These are phyloP conservation scores for Blastobotrys aristatus DNA, from an alignment of 1,139 yeast genomes.

Conservation along the genomic window DNA sequence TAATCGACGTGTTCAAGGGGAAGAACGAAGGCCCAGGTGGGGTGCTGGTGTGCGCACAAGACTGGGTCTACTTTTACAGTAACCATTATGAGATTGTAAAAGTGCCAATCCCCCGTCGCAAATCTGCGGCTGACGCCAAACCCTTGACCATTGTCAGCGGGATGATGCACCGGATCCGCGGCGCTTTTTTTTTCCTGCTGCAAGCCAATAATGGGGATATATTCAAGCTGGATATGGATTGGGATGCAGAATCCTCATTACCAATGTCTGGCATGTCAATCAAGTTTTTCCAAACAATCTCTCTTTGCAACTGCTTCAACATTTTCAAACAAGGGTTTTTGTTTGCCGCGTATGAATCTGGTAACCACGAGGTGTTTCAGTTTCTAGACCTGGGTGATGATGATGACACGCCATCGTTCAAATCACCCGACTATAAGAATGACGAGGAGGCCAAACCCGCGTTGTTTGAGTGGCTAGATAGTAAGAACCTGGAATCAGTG, in stretches of 20 bases:
- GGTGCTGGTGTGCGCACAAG: slow-evolving; percentile 47
- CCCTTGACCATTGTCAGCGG: slow-evolving; percentile 46
- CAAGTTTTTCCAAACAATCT: slow-evolving; percentile 74
- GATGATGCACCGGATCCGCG: slow-evolving; percentile 46
- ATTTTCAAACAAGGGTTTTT: slow-evolving; percentile 74
- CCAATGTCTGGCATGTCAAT: slow-evolving; percentile 40
- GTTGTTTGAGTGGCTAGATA: slow-evolving; percentile 3
- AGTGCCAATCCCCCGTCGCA: slow-evolving; percentile 51
- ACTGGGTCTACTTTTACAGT: slow-evolving; percentile 39
- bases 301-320: slow-evolving; percentile 49
- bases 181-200: slow-evolving; percentile 59
- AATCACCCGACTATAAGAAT: slow-evolving; percentile 41
- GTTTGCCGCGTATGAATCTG: slow-evolving; percentile 58
- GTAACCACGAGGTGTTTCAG: slow-evolving; percentile 65
- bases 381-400: slow-evolving; percentile 69
- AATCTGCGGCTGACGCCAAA: slow-evolving; percentile 10
- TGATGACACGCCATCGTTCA: slow-evolving; percentile 8
- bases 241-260: slow-evolving; percentile 27
- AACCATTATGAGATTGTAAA: slow-evolving; percentile 32
- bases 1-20: slow-evolving; percentile 48
- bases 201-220: slow-evolving; percentile 74
- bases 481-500: slow-evolving; percentile 57
- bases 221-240: slow-evolving; percentile 58
- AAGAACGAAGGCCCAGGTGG: slow-evolving; percentile 51
- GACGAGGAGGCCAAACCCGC: slow-evolving; percentile 44